Percentiles rank a stretch among this genome's conserved stretches.
phyloP scores from a whole-genome alignment of 768 basidiomycete genomes.

The Tulasnella sp. region DNA sequence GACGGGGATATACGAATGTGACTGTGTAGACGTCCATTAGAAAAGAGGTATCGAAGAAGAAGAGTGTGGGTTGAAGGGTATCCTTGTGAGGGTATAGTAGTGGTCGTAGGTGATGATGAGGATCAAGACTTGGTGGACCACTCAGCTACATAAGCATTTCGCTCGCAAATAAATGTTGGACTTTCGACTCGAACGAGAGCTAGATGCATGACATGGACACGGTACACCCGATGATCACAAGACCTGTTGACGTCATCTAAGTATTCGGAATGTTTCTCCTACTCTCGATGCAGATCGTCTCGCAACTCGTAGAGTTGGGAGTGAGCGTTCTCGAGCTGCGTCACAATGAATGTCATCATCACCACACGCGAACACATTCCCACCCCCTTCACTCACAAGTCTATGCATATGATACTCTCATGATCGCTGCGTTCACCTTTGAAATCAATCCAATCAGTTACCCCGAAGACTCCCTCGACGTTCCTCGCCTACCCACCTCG shows the following conservation, averaged over 20 bases:
- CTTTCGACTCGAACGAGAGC: neutral
- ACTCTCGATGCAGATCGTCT: neutral
- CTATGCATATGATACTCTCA: too few species aligned
- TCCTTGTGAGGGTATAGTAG: neutral
- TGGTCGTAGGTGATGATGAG: neutral
- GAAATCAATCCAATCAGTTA: too few species aligned
- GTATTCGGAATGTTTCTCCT: neutral
- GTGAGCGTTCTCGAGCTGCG: too few species aligned
- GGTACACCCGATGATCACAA: neutral
- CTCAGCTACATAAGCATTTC: too few species aligned
- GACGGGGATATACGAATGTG: conserved; percentile 82
- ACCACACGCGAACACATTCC: too few species aligned
- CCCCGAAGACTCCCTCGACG: too few species aligned
- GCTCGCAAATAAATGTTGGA: neutral
- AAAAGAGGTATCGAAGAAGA: neutral
- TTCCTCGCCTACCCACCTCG: too few species aligned
- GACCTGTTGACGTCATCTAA: neutral
- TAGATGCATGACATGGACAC: neutral
- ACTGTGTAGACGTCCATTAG: conserved; percentile 91
- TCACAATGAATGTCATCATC: too few species aligned
- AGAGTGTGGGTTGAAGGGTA: neutral
- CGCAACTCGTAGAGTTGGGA: neutral
- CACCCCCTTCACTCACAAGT: too few species aligned
- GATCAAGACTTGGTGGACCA: neutral
- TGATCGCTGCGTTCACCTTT: too few species aligned